Conservation (phyloP, 2,329 filamentous ascomycete genomes). For the Cladophialophora exuberans region DNA sequence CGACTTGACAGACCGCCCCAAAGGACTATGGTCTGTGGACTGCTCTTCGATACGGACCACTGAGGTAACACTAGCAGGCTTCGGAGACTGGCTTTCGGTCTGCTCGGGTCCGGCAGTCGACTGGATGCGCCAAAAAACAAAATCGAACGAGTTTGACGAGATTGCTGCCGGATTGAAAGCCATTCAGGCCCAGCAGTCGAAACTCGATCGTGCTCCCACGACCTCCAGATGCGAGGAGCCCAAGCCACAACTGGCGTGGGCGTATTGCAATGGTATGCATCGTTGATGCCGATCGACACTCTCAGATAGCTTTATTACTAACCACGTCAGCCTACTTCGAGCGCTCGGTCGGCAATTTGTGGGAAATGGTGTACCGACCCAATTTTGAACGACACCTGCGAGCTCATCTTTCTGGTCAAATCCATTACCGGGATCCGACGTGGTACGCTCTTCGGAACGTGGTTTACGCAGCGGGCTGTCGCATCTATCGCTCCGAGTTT, state of each 20-base stretch:
- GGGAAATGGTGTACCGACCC: no score
- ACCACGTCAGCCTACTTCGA: no score
- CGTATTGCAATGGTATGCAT: no score
- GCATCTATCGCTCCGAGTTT: neutral
- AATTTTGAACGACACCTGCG: neutral
- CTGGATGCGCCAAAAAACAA: constrained; percentile 2
- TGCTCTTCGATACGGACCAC: neutral
- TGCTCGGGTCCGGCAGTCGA: constrained; percentile 1
- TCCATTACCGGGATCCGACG: neutral
- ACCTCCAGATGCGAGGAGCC: no score
- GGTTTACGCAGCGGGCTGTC: constrained; percentile 9
- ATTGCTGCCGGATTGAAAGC: no score
- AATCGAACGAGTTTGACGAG: no score
- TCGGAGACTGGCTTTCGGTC: constrained; percentile 4
- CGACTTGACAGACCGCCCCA: neutral
- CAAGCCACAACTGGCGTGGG: no score
- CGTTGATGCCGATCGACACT: no score
- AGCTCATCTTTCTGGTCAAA: neutral
- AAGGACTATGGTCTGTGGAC: constrained; percentile 3
- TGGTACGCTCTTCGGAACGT: constrained; percentile 9
- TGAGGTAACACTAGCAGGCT: neutral
- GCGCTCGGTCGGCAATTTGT: no score
- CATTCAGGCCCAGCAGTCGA: no score
- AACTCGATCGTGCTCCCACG: no score
- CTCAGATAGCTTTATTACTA: no score